Conservation (phyloP, 306 rosid genomes). For the Trifolium fragiferum region DNA sequence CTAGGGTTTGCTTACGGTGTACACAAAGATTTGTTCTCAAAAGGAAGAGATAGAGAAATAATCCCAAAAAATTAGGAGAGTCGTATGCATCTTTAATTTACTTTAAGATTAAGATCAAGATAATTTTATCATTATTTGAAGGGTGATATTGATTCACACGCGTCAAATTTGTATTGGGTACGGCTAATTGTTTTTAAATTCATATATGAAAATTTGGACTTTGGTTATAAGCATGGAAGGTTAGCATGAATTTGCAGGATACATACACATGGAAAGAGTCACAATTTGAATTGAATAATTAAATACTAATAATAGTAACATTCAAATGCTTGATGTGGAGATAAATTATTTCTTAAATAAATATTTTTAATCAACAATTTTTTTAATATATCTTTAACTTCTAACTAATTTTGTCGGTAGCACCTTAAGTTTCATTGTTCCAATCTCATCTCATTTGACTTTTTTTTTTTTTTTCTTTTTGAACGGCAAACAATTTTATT, state of each 20-base stretch:
- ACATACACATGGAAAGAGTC: slow-evolving; percentile 12
- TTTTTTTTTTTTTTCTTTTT: too few species aligned
- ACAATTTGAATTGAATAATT: neutral
- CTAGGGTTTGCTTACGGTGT: slow-evolving; percentile 57
- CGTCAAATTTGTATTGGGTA: slow-evolving; percentile 32
- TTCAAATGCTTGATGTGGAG: neutral
- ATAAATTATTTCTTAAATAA: neutral
- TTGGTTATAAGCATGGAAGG: neutral
- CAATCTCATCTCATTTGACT: too few species aligned
- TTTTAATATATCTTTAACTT: too few species aligned
- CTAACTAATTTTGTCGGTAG: too few species aligned
- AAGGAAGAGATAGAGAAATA: neutral
- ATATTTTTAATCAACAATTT: too few species aligned
- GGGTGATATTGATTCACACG: neutral
- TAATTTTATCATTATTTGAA: neutral
- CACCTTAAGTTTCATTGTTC: too few species aligned
- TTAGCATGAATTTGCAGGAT: neutral
- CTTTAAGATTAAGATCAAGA: neutral
- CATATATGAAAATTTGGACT: slow-evolving; percentile 44
- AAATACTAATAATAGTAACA: neutral
- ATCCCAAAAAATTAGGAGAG: slow-evolving; percentile 34
- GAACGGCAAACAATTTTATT: too few species aligned
- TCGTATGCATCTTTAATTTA: neutral
- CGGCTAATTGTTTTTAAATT: neutral
- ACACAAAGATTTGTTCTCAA: slow-evolving; percentile 50